Conservation (phyloP, 495 filamentous ascomycete genomes). For the Podospora conica region DNA sequence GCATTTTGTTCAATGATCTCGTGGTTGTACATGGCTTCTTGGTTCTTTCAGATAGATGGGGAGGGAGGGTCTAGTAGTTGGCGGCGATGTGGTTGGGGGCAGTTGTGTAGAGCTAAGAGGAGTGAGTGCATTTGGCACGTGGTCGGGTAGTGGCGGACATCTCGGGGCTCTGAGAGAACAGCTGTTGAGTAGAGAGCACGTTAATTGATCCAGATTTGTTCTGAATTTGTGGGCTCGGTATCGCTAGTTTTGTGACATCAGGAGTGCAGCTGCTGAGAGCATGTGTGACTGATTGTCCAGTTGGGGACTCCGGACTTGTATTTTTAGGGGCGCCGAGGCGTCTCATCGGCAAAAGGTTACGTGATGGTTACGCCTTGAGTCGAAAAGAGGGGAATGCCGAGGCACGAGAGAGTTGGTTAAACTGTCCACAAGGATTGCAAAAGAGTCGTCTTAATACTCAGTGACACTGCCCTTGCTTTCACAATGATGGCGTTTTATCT, state of each 20-base stretch:
- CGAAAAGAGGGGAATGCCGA: not conserved
- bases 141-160: not conserved
- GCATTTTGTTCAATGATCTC: not conserved
- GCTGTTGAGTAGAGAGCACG: not conserved
- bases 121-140: not conserved
- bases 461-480: not conserved
- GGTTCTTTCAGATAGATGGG: not conserved
- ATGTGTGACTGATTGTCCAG: not conserved
- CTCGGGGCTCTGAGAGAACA: not conserved
- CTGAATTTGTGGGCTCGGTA: not conserved
- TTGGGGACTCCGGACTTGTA: not conserved
- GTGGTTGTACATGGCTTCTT: not conserved
- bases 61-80: not conserved
- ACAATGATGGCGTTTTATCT: not conserved
- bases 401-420: not conserved
- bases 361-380: not conserved
- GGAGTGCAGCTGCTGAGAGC: constrained; percentile 3
- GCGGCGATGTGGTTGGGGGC: not conserved
- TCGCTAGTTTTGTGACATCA: not conserved
- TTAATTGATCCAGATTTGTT: not conserved
- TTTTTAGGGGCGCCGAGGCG: constrained; percentile 5
- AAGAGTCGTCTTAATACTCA: not conserved
- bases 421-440: not conserved
- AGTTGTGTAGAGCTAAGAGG: not conserved
- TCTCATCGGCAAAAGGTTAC: constrained; percentile 4